These are phyloP conservation scores for Astragalus membranaceus DNA, from an alignment of 306 rosid genomes.

Conservation along the genomic window DNA sequence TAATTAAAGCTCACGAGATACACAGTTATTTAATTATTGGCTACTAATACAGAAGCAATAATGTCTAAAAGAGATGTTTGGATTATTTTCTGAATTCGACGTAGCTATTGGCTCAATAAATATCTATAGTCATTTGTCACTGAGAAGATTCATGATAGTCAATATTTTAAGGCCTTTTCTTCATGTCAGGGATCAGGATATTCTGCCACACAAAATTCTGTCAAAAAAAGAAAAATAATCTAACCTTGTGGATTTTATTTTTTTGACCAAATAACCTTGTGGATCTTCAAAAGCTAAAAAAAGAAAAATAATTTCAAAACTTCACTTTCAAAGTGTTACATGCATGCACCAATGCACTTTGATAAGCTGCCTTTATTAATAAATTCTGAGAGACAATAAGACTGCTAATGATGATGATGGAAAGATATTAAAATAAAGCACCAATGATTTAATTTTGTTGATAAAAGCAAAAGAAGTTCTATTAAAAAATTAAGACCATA, in stretches of 20 bases:
- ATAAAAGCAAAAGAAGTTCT: no score
- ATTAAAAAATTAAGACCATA: no score
- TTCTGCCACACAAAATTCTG: not conserved
- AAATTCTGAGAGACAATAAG: constrained; percentile 16
- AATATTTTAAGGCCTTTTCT: not conserved
- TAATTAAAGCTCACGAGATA: not conserved
- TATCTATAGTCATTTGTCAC: constrained; percentile 8
- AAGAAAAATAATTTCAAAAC: not conserved
- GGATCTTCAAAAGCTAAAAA: not conserved
- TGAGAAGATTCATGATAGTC: not conserved
- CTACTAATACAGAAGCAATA: constrained; percentile 23
- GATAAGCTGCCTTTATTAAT: constrained; percentile 17
- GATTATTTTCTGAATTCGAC: constrained; percentile 27
- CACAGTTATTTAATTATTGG: not conserved
- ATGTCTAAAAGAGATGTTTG: constrained; percentile 13
- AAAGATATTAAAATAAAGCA: constrained; percentile 26
- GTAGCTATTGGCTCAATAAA: constrained; percentile 22
- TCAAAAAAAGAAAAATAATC: not conserved
- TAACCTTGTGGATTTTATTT: not conserved
- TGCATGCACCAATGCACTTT: constrained; percentile 18
- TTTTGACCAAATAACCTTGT: not conserved
- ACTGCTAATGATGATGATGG: constrained; percentile 26
- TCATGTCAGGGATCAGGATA: not conserved
- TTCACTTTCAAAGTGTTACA: not conserved
- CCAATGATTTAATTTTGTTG: not conserved